Conservation (phyloP, 1,284 basidiomycete species). For the Moesziomyces sp. region DNA sequence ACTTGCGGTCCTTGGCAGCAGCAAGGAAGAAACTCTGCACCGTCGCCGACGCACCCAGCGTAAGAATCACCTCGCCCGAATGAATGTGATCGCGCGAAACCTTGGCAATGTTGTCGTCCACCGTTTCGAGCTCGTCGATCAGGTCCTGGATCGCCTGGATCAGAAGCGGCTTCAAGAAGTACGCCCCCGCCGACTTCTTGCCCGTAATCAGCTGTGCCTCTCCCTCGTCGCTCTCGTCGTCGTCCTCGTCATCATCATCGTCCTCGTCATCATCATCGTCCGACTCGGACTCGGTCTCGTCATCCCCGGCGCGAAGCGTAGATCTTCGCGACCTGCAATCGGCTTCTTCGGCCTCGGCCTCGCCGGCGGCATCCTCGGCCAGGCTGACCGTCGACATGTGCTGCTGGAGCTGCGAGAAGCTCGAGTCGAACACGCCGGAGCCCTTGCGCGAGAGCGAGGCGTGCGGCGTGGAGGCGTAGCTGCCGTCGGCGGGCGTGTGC, state of each 20-base stretch:
- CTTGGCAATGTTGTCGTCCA: slow-evolving; percentile 92
- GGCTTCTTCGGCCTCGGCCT: slow-evolving; percentile 41
- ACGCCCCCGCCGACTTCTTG: slow-evolving; percentile 38
- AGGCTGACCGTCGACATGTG: slow-evolving; percentile 16
- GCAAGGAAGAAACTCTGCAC: slow-evolving; percentile 93
- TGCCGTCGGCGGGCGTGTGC: slow-evolving; percentile 33
- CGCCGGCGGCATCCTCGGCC: slow-evolving; percentile 32
- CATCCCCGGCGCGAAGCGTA: neutral
- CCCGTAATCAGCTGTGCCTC: slow-evolving; percentile 25
- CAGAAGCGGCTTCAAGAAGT: slow-evolving; percentile 68
- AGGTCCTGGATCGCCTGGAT: slow-evolving; percentile 75
- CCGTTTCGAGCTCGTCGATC: slow-evolving; percentile 93
- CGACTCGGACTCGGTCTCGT: neutral
- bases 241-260: slow-evolving; percentile 6
- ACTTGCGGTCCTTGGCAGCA: slow-evolving; percentile 89
- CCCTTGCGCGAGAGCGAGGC: slow-evolving; percentile 40
- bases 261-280: slow-evolving; percentile 17
- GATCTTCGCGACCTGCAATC: no score
- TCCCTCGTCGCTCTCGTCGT: slow-evolving; percentile 6
- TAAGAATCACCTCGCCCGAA: slow-evolving; percentile 95
- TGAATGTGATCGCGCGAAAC: slow-evolving; percentile 96
- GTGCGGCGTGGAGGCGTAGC: slow-evolving; percentile 33
- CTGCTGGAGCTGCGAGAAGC: slow-evolving; percentile 17
- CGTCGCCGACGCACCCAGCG: slow-evolving; percentile 85
- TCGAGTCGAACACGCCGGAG: slow-evolving; percentile 34